A percentile compares a stretch with the other conserved stretches of the same genome.
These are phyloP conservation scores for Corinectria fuckeliana DNA, from an alignment of 2,329 filamentous ascomycete species.

Conservation along the genomic window DNA sequence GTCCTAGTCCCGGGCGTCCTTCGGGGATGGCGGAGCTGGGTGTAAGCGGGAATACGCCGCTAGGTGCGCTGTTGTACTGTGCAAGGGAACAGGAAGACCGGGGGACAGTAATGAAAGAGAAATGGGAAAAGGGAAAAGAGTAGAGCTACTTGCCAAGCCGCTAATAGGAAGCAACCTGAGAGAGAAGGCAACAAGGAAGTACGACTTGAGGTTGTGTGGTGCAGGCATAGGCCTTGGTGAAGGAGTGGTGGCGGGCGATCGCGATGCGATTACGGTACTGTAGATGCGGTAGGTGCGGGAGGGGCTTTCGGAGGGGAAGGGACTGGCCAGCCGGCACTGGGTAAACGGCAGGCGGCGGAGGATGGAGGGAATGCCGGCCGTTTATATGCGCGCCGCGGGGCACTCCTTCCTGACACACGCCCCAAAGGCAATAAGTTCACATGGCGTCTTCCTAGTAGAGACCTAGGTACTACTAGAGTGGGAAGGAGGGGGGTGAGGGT, in stretches of 20 bases:
- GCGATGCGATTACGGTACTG: conserved; percentile 7
- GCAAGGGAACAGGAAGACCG: background rate
- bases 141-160: background rate
- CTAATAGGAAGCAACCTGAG: background rate
- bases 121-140: background rate
- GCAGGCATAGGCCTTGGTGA: background rate
- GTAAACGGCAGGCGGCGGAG: conserved; percentile 33
- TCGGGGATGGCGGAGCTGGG: background rate
- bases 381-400: conserved; percentile 55
- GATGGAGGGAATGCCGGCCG: conserved; percentile 50
- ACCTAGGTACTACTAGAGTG: conserved; percentile 6
- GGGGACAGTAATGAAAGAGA: background rate
- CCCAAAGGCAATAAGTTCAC: conserved; percentile 9
- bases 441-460: conserved; percentile 16
- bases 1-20: background rate
- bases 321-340: conserved; percentile 30
- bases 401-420: conserved; percentile 24
- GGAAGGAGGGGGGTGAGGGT: conserved; percentile 18
- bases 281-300: background rate
- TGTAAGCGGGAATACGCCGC: conserved; percentile 6
- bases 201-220: background rate
- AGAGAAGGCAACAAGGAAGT: background rate
- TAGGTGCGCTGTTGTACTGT: background rate
- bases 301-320: conserved; percentile 3
- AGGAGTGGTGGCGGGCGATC: conserved; percentile 7